Conservation (phyloP, 169 alveolate genomes). For the Plasmodium malariae region DNA sequence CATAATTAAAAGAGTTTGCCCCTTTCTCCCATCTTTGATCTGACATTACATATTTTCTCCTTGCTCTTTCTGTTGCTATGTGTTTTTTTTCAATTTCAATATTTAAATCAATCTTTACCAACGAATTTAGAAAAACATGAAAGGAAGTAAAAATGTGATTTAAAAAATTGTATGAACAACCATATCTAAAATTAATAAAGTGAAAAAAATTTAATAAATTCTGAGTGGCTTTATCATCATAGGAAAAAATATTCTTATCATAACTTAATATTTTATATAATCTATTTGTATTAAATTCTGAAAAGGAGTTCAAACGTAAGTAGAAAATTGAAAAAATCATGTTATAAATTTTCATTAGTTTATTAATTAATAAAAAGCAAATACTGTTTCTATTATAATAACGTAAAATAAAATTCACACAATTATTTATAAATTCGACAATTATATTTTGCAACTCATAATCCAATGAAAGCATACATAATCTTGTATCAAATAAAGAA, state of each 20-base stretch:
- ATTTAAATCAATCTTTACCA: slow-evolving; percentile 18
- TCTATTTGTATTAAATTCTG: slow-evolving; percentile 46
- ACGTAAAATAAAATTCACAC: slow-evolving; percentile 6
- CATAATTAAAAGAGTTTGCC: background rate
- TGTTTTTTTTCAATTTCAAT: slow-evolving; percentile 27
- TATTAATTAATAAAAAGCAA: slow-evolving; percentile 25
- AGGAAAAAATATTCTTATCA: slow-evolving; percentile 14
- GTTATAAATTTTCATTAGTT: slow-evolving; percentile 54
- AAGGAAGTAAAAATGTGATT: slow-evolving; percentile 57
- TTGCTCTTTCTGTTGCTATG: slow-evolving; percentile 15
- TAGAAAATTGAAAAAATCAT: slow-evolving; percentile 55
- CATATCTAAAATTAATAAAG: slow-evolving; percentile 67
- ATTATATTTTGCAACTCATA: slow-evolving; percentile 59
- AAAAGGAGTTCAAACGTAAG: slow-evolving; percentile 57
- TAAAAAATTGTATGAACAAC: slow-evolving; percentile 63
- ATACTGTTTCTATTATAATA: background rate
- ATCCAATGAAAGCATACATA: slow-evolving; percentile 33
- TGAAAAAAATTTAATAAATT: slow-evolving; percentile 25
- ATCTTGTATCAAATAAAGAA: slow-evolving; percentile 55
- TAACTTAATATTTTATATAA: slow-evolving; percentile 4
- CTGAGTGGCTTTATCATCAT: slow-evolving; percentile 27
- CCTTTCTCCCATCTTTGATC: background rate
- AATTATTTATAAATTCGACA: slow-evolving; percentile 27
- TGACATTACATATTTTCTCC: background rate
- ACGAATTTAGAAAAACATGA: slow-evolving; percentile 31